Conservation (phyloP, 257 asterid species). For the Oldenlandia corymbosa region DNA sequence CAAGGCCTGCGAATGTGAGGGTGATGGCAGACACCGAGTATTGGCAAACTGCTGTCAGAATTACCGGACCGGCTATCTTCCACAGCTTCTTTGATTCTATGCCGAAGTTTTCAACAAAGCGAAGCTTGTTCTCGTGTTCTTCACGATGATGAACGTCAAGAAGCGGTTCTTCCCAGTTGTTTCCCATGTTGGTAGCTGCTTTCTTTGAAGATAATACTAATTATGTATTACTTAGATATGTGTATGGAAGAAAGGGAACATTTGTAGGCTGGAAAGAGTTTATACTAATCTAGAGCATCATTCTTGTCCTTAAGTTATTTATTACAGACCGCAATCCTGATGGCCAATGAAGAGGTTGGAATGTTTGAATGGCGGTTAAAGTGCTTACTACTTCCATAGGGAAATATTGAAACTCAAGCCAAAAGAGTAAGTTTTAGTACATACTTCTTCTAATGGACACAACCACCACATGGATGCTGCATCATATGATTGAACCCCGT, state of each 20-base stretch:
- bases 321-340: neutral
- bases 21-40: constrained; percentile 71
- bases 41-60: constrained; percentile 60
- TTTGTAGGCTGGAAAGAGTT: neutral
- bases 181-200: neutral
- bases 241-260: neutral
- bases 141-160: neutral
- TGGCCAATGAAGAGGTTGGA: neutral
- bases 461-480: neutral
- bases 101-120: constrained; percentile 11
- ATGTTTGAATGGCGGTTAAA: constrained; percentile 1
- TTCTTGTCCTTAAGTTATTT: neutral
- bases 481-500: neutral
- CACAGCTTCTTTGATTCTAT: constrained; percentile 60
- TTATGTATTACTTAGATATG: no score
- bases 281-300: neutral
- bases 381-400: neutral
- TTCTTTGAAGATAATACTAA: neutral
- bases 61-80: constrained; percentile 70
- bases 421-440: neutral
- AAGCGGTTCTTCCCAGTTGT: constrained; percentile 9
- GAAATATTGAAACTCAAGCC: neutral
- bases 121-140: neutral
- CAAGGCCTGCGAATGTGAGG: constrained; percentile 54
- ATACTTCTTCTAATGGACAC: neutral